These are phyloP conservation scores for Nemania serpens DNA, from an alignment of 2,329 filamentous ascomycete species.

Conservation along the genomic window DNA sequence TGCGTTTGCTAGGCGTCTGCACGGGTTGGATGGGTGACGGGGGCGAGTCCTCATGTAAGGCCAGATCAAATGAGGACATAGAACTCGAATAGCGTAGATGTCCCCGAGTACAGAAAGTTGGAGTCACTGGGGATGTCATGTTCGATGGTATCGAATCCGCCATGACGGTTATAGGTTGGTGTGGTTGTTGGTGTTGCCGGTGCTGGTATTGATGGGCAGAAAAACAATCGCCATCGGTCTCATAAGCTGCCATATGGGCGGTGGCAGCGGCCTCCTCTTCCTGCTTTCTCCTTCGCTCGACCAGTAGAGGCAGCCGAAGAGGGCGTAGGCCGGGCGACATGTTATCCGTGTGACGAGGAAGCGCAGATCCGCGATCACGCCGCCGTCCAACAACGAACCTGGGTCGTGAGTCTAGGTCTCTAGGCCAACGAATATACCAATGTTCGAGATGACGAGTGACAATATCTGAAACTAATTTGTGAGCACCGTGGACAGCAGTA, in stretches of 20 bases:
- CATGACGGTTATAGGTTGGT: slow-evolving; percentile 42
- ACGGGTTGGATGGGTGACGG: slow-evolving; percentile 53
- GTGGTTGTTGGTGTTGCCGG: slow-evolving; percentile 11
- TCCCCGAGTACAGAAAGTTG: slow-evolving; percentile 68
- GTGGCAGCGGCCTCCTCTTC: slow-evolving; percentile 37
- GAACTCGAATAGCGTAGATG: slow-evolving; percentile 74
- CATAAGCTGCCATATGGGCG: slow-evolving; percentile 22
- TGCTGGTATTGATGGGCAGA: slow-evolving; percentile 42
- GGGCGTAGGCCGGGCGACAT: slow-evolving; percentile 43
- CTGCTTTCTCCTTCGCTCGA: slow-evolving; percentile 39
- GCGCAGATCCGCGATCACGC: slow-evolving; percentile 26
- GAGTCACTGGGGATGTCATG: slow-evolving; percentile 70
- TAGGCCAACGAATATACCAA: not conserved
- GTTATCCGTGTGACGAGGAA: slow-evolving; percentile 13
- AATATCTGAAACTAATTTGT: not conserved
- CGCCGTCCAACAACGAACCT: slow-evolving; percentile 22
- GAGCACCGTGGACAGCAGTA: not conserved
- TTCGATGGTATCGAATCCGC: slow-evolving; percentile 67
- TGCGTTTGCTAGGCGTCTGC: slow-evolving; percentile 63
- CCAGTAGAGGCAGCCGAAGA: slow-evolving; percentile 38
- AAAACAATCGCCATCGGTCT: slow-evolving; percentile 46
- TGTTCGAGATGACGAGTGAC: not conserved
- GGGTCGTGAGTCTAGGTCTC: not conserved
- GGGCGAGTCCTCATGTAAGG: slow-evolving; percentile 59
- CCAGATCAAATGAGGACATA: slow-evolving; percentile 74